Evolutionary conservation across 2,329 filamentous ascomycete species (phyloP), one percentile per base, ranked within the genome.

Genomic region (Geoglossum cookeanum): DNA sequence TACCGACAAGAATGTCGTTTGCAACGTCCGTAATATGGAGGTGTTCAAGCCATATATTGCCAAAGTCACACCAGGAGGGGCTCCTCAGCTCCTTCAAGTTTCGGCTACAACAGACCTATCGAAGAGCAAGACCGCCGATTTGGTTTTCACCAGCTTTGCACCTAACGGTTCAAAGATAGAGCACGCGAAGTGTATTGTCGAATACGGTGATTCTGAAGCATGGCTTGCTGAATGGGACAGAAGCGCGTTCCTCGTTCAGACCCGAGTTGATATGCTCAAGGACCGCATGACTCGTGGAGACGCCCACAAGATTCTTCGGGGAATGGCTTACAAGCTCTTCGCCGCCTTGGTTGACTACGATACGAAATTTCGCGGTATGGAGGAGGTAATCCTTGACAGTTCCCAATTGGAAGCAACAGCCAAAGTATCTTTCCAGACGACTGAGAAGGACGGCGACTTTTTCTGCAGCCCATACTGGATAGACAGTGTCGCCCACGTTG

Each of bases 21-120:
- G 75, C 52, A 67, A 74, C 58, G 66, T 75, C 7, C 55, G 63
- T 17, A 64, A 73, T 54, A 62, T 76, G 52, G 65, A 65, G 7
- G 70, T 75, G 17, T 54, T 59, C 15, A 65, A 64, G 8, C 61
- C 62, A 37, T 57, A 66, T 1, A 59, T 64, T 42, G 59, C 60
- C 2, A 59, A 47, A 61, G 2, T 13, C 9, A 42, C 22, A 8
- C 17, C 22, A 9, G 32, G n/a, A 13, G 49, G 49, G 0, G 17
- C 32, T 15, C 37, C n/a, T 4, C 55, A 57, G 42, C 47, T 57
- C 9, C 35, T 57, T 3, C 39, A 48, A 33, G 42, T 48, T 7
- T 57, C 55, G 11, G 55, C 56, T 35, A 60, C 56, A 3, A 30
- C 49, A 6, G 56, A 35, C 15, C 27, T 44, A 4, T 27, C 30